Evolutionary conservation across 176 grass and related monocot genomes (phyloP), one percentile per base, ranked within the genome.

Genomic region (Oryza longistaminata): DNA sequence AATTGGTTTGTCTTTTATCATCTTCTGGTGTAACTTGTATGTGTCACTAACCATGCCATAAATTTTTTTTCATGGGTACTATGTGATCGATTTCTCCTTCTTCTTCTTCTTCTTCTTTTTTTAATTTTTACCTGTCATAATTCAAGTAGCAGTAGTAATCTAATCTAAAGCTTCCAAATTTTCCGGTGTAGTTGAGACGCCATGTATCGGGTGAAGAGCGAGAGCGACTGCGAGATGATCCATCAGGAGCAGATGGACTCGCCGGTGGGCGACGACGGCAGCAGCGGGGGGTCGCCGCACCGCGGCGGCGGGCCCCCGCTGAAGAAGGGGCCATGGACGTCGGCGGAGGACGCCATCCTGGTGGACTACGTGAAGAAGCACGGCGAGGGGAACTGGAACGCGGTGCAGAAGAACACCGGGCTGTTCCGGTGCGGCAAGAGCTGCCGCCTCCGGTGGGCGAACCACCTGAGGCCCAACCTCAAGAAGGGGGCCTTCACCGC

Each of bases 371-470:
- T 97, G 1, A 91, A 91, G 75, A 94, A 91, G 87, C 87, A 97
- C 42, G 95, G 95, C 66, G 95, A 94, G 67, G 95, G 95, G 43
- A 97, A 97, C 83, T 97, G 92, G 95, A 97, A 94, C 66, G 92
- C 92, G 17, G 95, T 94, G 76, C 95, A 94, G 86, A 97, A 94
- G 86, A 92, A 94, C 81, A 92, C 95, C 19, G 88, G 90, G 16
- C 71, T 94, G 78, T 92, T 76, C 66, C 85, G 95, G 2, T 97
- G 92, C 78, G 95, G 95, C 78, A 97, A 97, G 90, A 97, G 95
- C 77, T 97, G 95, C 74, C 90, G 95, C 43, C 95, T 97, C 58
- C 88, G 95, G 26, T 97, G 95, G 95, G 87, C 90, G 46, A 97
- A 97, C 76, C 95, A 97, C 73, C 92, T 97, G 25, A 88, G 90